A percentile compares a stretch with the other conserved stretches of the same genome.
These are phyloP conservation scores for Thielaviopsis musarum DNA, from an alignment of 2,329 filamentous ascomycete genomes.

Conservation along the genomic window DNA sequence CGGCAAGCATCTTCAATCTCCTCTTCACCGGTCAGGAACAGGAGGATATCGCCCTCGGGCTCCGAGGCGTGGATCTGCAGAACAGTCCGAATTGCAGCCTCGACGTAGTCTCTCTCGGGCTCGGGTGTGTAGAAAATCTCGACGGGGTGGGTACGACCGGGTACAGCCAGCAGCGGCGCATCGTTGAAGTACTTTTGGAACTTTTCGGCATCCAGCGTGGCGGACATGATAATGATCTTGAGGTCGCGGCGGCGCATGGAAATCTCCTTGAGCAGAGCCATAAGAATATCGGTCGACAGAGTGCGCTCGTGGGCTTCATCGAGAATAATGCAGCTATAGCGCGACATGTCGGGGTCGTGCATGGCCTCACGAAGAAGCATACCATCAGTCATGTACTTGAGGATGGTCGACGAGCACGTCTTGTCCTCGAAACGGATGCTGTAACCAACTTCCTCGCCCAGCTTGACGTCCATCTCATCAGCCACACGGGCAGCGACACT, in stretches of 20 bases:
- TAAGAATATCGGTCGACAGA: constrained; percentile 89
- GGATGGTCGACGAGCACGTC: constrained; percentile 70
- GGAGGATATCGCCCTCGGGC: constrained; percentile 75
- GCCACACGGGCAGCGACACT: constrained; percentile 96
- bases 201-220: constrained; percentile 91
- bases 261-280: constrained; percentile 89
- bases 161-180: constrained; percentile 82
- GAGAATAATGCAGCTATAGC: constrained; percentile 95
- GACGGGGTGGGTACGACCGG: constrained; percentile 86
- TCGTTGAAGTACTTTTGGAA: constrained; percentile 96
- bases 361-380: constrained; percentile 95
- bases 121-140: constrained; percentile 98
- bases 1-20: constrained; percentile 94
- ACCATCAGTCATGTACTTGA: constrained; percentile 99
- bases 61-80: constrained; percentile 93
- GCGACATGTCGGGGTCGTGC: constrained; percentile 79
- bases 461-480: constrained; percentile 81
- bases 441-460: constrained; percentile 93
- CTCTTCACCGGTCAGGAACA: constrained; percentile 95
- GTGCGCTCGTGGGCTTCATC: constrained; percentile 98
- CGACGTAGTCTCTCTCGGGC: constrained; percentile 89
- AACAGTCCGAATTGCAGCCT: constrained; percentile 85
- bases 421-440: constrained; percentile 97
- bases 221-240: constrained; percentile 98
- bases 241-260: constrained; percentile 67